Base-by-base conservation (phyloP, 2,329 filamentous ascomycete species). In the Fusarium albosuccineum region DNA sequence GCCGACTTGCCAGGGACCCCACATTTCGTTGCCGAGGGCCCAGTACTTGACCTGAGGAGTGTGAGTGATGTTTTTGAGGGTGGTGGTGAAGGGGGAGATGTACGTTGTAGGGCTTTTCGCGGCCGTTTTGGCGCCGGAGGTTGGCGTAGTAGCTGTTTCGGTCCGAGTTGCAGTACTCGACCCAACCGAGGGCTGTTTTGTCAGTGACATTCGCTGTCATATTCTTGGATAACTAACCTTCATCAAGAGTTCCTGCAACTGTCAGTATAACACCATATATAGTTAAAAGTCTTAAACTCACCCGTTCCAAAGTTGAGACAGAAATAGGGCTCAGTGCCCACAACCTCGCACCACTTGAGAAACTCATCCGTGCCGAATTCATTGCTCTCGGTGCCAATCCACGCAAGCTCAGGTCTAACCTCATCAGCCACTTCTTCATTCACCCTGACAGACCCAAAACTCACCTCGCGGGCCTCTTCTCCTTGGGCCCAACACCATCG, bases 361-460 rank as follows among this genome's bases (percentile, higher is more conserved):
- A 96, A 96, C 81, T 96, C 93, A 76, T 96, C 92, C 1, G 92
- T 96, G 59, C 92, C 92, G 73, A 96, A 94, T 64, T 90, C 83
- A 76, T 96, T 96, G 29, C 84, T 87, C 81, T 96, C 93, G 1
- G 87, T 86, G 34, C 90, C 91, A 17, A 91, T 82, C 93, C 92
- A 96, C 6, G 92, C 92, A 54, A 96, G 84, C 74, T 96, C 92
- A 2, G 89, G 90, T 70, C 71, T 73, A 40, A 3, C 3, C 22
- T 4, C n/a, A 22, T 46, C 4, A 46, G n/a, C 13, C 9, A 7
- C 11, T 45, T 9, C 9, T 14, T 30, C 3, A n/a, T 22, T 22
- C 22, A 22, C 22, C 5, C 22, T 22, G 22, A 22, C 22, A 4
- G 22, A 22, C 22, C 22, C 22, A 22, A 22, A 3, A 55, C 74